Evolutionary conservation across 179 eudicot genomes (phyloP), one percentile per base, ranked within the genome.

Genomic region (Corrigiola litoralis): DNA sequence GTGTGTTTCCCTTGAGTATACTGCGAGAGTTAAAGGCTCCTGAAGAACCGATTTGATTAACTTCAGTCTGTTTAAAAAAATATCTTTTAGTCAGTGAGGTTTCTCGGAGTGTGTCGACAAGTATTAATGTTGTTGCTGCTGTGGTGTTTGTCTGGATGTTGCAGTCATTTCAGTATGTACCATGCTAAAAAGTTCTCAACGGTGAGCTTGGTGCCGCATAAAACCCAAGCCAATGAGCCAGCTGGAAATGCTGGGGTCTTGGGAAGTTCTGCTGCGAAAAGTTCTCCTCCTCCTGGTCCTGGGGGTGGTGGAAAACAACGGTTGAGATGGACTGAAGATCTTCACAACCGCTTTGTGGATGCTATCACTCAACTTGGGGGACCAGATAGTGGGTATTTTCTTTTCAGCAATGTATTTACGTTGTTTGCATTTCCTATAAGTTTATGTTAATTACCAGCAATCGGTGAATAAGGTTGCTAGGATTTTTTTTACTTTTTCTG

Each of bases 311-410:
- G 82, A 44, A 73, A 74, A 58, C 76, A 76, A 59, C 64, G 84
- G 5, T 46, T 80, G 50, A 60, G 84, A 65, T 80, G 84, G 84
- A 80, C 84, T n/a, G 76, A 75, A 51, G 84, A 80, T n/a, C 84
- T 80, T 53, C 84, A 77, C 53, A 68, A 77, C 62, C 84, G 79
- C 57, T 80, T 80, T 67, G 84, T 76, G 17, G 81, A 80, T 64
- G 81, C 84, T 29, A 80, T 80, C 64, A 74, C 81, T 4, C 84
- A 80, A 38, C 79, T 80, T 32, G 84, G 84, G 52, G 84, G 84
- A 77, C 84, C 84, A 53, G 84, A 80, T 61, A 80, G 83, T 79
- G 80, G 74, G 83, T 73, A 68, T 66, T 75, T 76, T 78, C 65
- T 69, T 64, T 63, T 45, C 61, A 66, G 76, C 82, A 49, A 46